Evolutionary conservation across 495 filamentous ascomycete genomes (phyloP).

Genomic region (Xylaria telfairii): DNA sequence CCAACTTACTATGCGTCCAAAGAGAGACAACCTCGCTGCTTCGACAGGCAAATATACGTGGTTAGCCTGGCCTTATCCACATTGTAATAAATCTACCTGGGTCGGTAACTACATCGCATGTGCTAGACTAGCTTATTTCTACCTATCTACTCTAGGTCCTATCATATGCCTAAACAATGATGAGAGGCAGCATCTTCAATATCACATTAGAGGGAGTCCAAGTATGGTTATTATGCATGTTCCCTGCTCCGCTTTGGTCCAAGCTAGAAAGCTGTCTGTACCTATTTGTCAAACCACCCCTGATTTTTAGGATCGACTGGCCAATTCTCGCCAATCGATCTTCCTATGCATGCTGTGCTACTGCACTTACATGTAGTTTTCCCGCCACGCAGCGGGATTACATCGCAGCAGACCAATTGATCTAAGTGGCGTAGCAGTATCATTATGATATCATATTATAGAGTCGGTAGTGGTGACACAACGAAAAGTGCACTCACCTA

Average conservation of each 20-base stretch:
- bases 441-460: no score
- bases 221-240: no score
- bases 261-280: background rate
- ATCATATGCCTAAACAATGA: no score
- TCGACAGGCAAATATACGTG: background rate
- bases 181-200: no score
- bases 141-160: no score
- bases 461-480: background rate
- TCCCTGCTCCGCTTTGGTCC: background rate
- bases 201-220: no score
- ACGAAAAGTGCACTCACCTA: background rate
- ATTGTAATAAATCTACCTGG: background rate
- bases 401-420: constrained; percentile 4
- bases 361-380: background rate
- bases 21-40: background rate
- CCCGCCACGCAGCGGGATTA: background rate
- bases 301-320: background rate
- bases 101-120: background rate
- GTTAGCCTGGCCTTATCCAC: background rate
- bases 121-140: background rate
- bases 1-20: background rate
- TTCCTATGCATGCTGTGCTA: background rate
- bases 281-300: background rate
- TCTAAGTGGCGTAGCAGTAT: background rate
- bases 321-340: constrained; percentile 8